These are phyloP conservation scores for Diaporthe citri DNA, from an alignment of 2,329 filamentous ascomycete species.

Conservation along the genomic window DNA sequence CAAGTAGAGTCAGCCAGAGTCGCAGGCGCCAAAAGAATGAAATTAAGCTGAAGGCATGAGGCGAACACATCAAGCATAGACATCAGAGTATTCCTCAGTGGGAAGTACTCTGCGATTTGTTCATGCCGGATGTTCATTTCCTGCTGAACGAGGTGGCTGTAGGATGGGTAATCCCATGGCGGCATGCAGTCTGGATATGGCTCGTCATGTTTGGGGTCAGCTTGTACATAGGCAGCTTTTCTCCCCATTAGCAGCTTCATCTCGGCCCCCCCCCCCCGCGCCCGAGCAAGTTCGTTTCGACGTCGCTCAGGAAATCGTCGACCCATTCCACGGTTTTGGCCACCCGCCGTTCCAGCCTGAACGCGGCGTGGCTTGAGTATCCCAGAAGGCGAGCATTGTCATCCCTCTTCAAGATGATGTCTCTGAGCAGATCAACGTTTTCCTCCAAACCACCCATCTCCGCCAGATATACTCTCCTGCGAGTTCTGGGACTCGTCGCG, in stretches of 20 bases:
- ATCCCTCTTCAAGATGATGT: background rate
- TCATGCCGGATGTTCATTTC: background rate
- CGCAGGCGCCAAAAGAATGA: background rate
- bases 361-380: background rate
- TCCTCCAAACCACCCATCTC: background rate
- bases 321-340: background rate
- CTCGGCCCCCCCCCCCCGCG: background rate
- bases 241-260: background rate
- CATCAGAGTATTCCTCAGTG: background rate
- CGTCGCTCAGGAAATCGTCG: background rate
- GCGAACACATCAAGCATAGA: background rate
- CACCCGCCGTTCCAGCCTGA: background rate
- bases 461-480: background rate
- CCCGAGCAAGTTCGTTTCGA: background rate
- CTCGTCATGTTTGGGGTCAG: background rate
- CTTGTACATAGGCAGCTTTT: background rate
- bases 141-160: background rate
- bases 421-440: background rate
- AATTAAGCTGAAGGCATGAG: background rate
- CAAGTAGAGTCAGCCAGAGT: background rate
- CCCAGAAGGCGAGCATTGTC: background rate
- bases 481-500: background rate
- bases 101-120: background rate
- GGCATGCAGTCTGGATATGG: background rate
- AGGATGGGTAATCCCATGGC: background rate